Base-by-base conservation (phyloP, 2,329 filamentous ascomycete species). In the Elsinoe fawcettii region DNA sequence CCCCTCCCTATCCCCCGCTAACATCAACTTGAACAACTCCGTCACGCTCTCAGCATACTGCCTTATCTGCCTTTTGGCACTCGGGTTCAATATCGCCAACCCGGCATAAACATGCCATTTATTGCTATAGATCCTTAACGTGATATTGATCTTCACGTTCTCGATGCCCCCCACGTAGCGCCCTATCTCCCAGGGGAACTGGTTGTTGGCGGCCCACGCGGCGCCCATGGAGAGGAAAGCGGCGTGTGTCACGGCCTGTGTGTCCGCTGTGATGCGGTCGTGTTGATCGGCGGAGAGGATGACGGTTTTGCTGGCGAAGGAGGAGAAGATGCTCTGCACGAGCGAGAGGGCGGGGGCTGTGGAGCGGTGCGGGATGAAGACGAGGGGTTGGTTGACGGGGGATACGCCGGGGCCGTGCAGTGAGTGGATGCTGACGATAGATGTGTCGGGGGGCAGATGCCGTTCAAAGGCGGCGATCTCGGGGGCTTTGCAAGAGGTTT, bases 91-190 rank as follows among this genome's bases (percentile, higher is more conserved):
- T 67, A 99, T 99, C 9, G 95, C 93, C 7, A 99, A 85, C 0
- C 93, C 93, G 18, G 93, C 93, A 71, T 99, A 99, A 58, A 99
- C 93, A 75, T 99, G 95, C 95, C 95, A 99, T 73, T 97, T 99
- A 73, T 96, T 95, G 60, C 87, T 86, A 76, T 97, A 99, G 74
- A 99, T 97, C 65, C 93, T 90, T 63, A 99, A 77, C 64, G 90
- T 97, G 64, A 97, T 85, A 75, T 99, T 99, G 76, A 97, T 96
- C 76, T 99, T 99, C 66, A 97, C 92, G 71, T 99, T 99, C 73
- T 99, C 93, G 66, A 99, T 95, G 55, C 93, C 95, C 59, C 93
- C 93, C 3, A 96, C 84, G 72, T 97, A 99, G 61, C 93, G 90
- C n/a, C 85, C 84, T 47, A 92, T 84, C 66, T 97, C 92, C 93